These are phyloP conservation scores for Diatrype stigma DNA, from an alignment of 2,329 filamentous ascomycete genomes.

Conservation along the genomic window DNA sequence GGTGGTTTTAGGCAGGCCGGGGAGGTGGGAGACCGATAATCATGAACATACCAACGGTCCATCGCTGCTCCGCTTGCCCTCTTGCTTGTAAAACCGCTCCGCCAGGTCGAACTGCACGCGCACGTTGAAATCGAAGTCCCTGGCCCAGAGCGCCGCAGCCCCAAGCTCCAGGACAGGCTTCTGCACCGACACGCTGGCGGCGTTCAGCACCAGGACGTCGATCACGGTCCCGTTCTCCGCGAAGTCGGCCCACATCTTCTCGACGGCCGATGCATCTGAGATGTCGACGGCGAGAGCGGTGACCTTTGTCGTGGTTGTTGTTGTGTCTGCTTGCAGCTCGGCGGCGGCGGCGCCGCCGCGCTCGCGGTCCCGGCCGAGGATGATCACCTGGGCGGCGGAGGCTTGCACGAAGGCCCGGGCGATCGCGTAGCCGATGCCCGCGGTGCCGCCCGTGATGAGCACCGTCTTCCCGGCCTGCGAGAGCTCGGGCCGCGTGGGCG, in stretches of 20 bases:
- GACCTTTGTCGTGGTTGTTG: too few species aligned
- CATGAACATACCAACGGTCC: conserved; percentile 17
- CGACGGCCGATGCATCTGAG: too few species aligned
- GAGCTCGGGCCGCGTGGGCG: conserved; percentile 31
- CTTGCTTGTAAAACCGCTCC: conserved; percentile 31
- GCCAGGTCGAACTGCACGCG: conserved; percentile 26
- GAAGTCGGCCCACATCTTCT: too few species aligned
- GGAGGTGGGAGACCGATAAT: too few species aligned
- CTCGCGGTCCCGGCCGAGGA: conserved; percentile 40
- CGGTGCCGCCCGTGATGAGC: conserved; percentile 63
- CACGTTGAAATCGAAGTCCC: conserved; percentile 24
- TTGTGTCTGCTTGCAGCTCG: too few species aligned
- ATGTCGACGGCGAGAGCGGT: too few species aligned
- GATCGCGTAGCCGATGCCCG: conserved; percentile 62
- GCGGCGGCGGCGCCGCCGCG: too few species aligned
- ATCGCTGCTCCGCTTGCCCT: conserved; percentile 8
- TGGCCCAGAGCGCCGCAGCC: conserved; percentile 20
- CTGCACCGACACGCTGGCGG: conserved; percentile 10
- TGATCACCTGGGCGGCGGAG: conserved; percentile 31
- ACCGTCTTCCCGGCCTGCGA: conserved; percentile 46
- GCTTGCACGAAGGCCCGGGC: conserved; percentile 51
- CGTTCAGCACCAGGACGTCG: conserved; percentile 33
- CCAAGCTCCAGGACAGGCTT: conserved; percentile 20
- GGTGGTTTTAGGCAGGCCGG: too few species aligned
- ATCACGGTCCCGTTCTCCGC: too few species aligned